These are phyloP conservation scores for Gloeopeniophorella convolvens DNA, from an alignment of 768 basidiomycete species.

Conservation along the genomic window DNA sequence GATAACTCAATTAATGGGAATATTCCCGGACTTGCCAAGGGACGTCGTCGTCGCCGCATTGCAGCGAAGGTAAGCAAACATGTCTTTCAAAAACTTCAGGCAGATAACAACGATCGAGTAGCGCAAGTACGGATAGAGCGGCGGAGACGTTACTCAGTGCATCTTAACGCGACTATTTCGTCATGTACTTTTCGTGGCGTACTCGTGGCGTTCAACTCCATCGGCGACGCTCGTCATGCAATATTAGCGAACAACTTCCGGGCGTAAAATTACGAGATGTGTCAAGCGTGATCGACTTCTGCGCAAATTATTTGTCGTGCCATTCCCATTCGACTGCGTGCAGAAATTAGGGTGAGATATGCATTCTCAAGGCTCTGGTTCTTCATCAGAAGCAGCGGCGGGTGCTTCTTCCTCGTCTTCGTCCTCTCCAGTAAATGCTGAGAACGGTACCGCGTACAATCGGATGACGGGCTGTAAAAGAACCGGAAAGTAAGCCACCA, in stretches of 20 bases:
- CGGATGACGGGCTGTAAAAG: constrained; percentile 79
- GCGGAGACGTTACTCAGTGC: constrained; percentile 70
- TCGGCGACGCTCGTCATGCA: not conserved
- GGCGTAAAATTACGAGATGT: not conserved
- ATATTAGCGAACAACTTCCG: not conserved
- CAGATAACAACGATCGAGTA: constrained; percentile 27
- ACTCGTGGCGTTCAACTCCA: not conserved
- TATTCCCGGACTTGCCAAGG: constrained; percentile 79
- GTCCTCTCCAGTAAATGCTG: constrained; percentile 79
- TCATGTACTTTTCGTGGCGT: too few relatives aligned
- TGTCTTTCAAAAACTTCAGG: constrained; percentile 13
- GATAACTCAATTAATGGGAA: constrained; percentile 61
- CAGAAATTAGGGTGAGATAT: not conserved
- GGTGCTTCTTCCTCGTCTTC: constrained; percentile 50
- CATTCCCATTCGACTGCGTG: not conserved
- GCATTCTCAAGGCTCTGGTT: constrained; percentile 27
- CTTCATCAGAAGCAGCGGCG: constrained; percentile 39
- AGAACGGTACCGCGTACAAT: constrained; percentile 85
- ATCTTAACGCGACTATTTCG: too few relatives aligned
- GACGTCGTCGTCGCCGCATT: constrained; percentile 70
- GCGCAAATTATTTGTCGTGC: not conserved
- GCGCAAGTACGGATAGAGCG: constrained; percentile 73
- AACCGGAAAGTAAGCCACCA: constrained; percentile 9
- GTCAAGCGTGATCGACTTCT: not conserved
- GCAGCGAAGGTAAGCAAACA: constrained; percentile 62